Evolutionary conservation across 2,329 filamentous ascomycete species (phyloP), one percentile per base, ranked within the genome.

Genomic region (Microcera coccophila): DNA sequence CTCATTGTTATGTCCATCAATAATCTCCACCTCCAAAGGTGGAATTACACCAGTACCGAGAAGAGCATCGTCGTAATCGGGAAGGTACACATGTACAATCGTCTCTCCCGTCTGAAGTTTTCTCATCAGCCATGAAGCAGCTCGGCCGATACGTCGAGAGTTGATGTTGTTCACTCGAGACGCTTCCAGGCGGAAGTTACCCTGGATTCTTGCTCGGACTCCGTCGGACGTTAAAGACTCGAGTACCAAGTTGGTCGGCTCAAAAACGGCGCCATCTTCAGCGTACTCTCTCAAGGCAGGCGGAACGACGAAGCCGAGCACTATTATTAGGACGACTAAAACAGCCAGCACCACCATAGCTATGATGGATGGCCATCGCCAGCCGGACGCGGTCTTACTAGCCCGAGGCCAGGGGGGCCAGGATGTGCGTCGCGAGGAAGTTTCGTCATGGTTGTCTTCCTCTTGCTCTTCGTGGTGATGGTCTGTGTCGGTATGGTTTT

Each of bases 271-370:
- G 3, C 90, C 88, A 63, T 90, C 76, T 66, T 91, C 85, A 37
- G 86, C 87, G 65, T 98, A 98, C 61, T 88, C 79, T 65, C 95
- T 82, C 10, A 95, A 80, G 7, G 84, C 80, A 14, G 85, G 82
- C 2, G 91, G 90, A 0, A 85, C 79, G 41, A 95, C 78, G 67
- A 95, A 95, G 14, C 83, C 88, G 42, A 91, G 70, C 14, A 85
- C 67, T 45, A 96, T 82, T 54, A 95, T 88, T 20, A 75, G 62
- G 17, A 91, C 56, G 5, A 84, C 73, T 5, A 82, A 58, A 2
- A 79, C 53, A 37, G 77, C 85, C 8, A 97, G 68, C 2, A 85
- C 44, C 1, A 75, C 54, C 48, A 95, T 79, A 21, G 90, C 85
- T 28, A 94, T 73, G 22, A 89, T 72, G 28, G 85, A 91, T 8